phyloP scores from a whole-genome alignment of 2,329 filamentous ascomycete species.

The Colletotrichum karsti region DNA sequence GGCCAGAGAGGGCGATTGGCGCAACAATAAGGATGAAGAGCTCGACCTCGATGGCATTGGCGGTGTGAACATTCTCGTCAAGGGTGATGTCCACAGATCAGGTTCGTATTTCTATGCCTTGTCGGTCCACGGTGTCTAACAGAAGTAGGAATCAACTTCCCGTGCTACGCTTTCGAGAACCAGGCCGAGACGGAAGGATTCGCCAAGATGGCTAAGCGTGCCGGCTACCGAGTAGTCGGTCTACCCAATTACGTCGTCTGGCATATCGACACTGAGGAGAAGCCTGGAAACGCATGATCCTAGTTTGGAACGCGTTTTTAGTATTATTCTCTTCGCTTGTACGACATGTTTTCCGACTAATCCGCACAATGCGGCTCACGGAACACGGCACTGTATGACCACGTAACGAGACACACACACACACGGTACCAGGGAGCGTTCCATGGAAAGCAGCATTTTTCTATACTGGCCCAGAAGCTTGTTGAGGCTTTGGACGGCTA shows the following conservation, averaged over 20 bases:
- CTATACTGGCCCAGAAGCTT: constrained; percentile 17
- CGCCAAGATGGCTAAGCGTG: constrained; percentile 97
- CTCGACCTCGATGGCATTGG: constrained; percentile 94
- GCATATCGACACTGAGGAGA: constrained; percentile 98
- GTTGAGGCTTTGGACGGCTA: constrained; percentile 10
- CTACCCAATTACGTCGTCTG: constrained; percentile 98
- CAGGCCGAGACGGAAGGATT: constrained; percentile 99
- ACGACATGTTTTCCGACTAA: constrained; percentile 27
- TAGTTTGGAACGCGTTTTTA: background rate
- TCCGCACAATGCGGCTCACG: constrained; percentile 28
- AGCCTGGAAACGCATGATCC: constrained; percentile 77
- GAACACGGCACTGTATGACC: constrained; percentile 29
- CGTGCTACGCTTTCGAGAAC: constrained; percentile 95
- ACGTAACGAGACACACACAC: constrained; percentile 28
- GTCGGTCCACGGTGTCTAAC: background rate
- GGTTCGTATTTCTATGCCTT: constrained; percentile 60
- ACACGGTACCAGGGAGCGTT: constrained; percentile 20
- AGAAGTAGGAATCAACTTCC: constrained; percentile 89
- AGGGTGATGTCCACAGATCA: constrained; percentile 95
- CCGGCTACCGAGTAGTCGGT: constrained; percentile 91
- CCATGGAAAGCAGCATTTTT: constrained; percentile 15
- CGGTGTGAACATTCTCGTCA: constrained; percentile 96
- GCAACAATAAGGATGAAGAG: constrained; percentile 90
- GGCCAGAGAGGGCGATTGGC: constrained; percentile 91
- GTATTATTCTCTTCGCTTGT: constrained; percentile 22